phyloP scores from a whole-genome alignment of 225 moss, liverwort and hornwort species.

The Bryum argenteum region DNA sequence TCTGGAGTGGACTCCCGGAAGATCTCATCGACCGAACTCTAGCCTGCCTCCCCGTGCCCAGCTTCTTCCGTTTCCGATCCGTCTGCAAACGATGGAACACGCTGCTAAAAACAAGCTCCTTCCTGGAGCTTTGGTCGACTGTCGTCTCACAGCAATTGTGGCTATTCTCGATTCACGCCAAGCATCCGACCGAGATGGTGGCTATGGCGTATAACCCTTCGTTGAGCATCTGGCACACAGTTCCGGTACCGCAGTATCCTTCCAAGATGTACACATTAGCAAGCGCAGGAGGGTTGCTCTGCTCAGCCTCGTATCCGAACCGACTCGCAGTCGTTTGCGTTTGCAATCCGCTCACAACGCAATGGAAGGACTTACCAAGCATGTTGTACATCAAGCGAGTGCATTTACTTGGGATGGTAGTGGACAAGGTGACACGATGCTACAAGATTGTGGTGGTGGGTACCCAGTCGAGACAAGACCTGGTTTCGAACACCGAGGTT shows the following conservation, averaged over 20 bases:
- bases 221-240: constrained; percentile 58
- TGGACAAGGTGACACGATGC: constrained; percentile 43
- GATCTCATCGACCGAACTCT: constrained; percentile 62
- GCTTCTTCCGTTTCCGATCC: constrained; percentile 62
- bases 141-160: constrained; percentile 59
- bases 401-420: constrained; percentile 64
- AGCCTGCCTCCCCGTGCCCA: constrained; percentile 63
- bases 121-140: constrained; percentile 63
- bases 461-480: constrained; percentile 62
- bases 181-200: constrained; percentile 61
- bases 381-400: constrained; percentile 71
- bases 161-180: constrained; percentile 57
- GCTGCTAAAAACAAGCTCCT: constrained; percentile 46
- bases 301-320: constrained; percentile 64
- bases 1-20: constrained; percentile 67
- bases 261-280: constrained; percentile 70
- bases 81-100: constrained; percentile 74
- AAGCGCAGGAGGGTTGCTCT: constrained; percentile 61
- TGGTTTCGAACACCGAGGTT: constrained; percentile 61
- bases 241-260: constrained; percentile 59
- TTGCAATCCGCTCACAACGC: constrained; percentile 59
- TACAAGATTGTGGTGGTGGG: constrained; percentile 68
- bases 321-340: constrained; percentile 68
- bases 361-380: constrained; percentile 58
- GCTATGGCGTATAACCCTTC: constrained; percentile 70